Evolutionary conservation across 306 rosid genomes (phyloP), one percentile per base, ranked within the genome.

Genomic region (Dicorynia guianensis): DNA sequence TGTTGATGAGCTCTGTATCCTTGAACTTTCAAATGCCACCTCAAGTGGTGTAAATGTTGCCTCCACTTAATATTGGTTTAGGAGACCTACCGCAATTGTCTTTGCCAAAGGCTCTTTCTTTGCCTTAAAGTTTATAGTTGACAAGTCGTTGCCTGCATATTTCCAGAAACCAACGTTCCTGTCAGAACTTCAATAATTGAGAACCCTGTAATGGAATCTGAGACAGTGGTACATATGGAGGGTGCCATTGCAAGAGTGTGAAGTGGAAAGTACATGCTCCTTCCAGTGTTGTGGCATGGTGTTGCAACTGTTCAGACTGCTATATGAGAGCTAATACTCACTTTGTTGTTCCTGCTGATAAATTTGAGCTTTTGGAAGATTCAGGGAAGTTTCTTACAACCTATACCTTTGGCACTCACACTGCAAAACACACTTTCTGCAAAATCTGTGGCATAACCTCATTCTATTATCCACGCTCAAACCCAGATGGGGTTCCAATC

Each of bases 361-460:
- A 71, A 39, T 92, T 94, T 56, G 83, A 87, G 81, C 91, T 94
- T 64, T 77, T 83, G 72, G 93, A 83, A 13, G 90, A 90, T 69
- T 90, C 96, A 5, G 50, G 33, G n/a, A 76, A 84, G 78, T 92
- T 84, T 66, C 63, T 94, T 19, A 87, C 94, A 18, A 88, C 96
- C 47, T 94, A 92, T 74, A 84, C 92, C 20, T 94, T 88, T 62
- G 98, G 92, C 11, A 74, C 89, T 79, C 96, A 90, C 61, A 86
- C 86, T 13, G 97, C 95, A 47, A 94, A 88, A 76, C 98, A 94
- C 79, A 88, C 85, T 9, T 94, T 94, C 60, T 94, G 96, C 53
- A 94, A 86, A 67, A 79, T 81, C 46, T 94, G 98, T 75, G 97
- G 97, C 47, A 92, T 94, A 73, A 90, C 97, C 63, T 94, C 98